phyloP scores from a whole-genome alignment of 2,329 filamentous ascomycete species.

The Xylaria sp. region DNA sequence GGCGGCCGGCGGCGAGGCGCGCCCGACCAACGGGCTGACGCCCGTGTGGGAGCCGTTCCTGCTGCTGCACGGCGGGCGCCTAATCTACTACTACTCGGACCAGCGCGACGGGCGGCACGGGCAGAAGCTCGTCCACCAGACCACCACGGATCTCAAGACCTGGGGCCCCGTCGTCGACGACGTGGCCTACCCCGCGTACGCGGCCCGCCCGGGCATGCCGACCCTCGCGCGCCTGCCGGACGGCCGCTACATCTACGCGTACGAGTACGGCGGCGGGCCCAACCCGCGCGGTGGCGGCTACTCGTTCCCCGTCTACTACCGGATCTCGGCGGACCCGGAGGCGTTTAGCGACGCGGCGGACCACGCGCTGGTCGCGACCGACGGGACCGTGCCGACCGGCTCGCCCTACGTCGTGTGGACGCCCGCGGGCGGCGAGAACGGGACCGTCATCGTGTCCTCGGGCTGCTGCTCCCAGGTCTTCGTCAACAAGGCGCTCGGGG shows the following conservation, averaged over 20 bases:
- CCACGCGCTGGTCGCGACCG: slow-evolving; percentile 26
- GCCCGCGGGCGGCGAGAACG: slow-evolving; percentile 35
- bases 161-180: slow-evolving; percentile 66
- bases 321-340: slow-evolving; percentile 35
- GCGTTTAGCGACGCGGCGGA: slow-evolving; percentile 28
- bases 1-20: slow-evolving; percentile 63
- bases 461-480: slow-evolving; percentile 37
- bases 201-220: slow-evolving; percentile 43
- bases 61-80: slow-evolving; percentile 56
- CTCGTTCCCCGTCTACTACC: slow-evolving; percentile 39
- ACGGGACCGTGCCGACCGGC: slow-evolving; percentile 33
- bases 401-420: slow-evolving; percentile 42
- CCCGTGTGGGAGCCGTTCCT: slow-evolving; percentile 77
- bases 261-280: slow-evolving; percentile 40
- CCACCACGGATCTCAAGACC: slow-evolving; percentile 57
- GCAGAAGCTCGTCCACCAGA: slow-evolving; percentile 70
- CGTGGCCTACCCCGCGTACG: slow-evolving; percentile 53
- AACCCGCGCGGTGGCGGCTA: slow-evolving; percentile 25
- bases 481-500: slow-evolving; percentile 36
- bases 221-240: slow-evolving; percentile 58
- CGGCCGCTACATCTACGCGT: slow-evolving; percentile 60
- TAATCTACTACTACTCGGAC: slow-evolving; percentile 72
- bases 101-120: slow-evolving; percentile 65
- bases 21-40: slow-evolving; percentile 65
- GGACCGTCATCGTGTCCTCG: slow-evolving; percentile 39